Evolutionary conservation across 108 stramenopile genomes (phyloP).

Genomic region (Aurantiochytrium sp.): DNA sequence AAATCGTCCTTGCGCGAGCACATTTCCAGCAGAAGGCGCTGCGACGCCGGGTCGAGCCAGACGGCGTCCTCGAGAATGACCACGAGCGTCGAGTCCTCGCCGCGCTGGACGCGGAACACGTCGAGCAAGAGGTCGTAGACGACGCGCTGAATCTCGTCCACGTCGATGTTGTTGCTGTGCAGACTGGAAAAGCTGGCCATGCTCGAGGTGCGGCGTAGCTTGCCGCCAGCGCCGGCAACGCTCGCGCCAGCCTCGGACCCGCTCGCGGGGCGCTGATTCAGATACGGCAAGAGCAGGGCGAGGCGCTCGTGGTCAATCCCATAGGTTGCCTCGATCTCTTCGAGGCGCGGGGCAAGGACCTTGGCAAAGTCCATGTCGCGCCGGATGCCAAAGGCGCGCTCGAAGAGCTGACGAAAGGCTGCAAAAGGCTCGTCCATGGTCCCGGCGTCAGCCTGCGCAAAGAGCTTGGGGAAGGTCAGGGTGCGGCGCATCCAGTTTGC

Average conservation of each 20-base stretch:
- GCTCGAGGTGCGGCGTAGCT: background rate
- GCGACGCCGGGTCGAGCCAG: background rate
- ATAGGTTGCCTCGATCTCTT: background rate
- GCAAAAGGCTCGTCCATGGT: background rate
- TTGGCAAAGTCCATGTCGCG: background rate
- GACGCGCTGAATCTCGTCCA: background rate
- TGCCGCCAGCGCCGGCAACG: background rate
- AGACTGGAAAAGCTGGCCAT: background rate
- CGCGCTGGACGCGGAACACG: background rate
- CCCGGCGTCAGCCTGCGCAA: background rate
- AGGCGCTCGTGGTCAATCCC: background rate
- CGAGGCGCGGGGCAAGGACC: background rate
- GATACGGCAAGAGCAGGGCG: background rate
- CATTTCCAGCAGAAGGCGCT: background rate
- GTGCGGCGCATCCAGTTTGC: background rate
- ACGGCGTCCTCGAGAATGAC: background rate
- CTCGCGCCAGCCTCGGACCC: background rate
- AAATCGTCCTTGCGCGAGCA: background rate
- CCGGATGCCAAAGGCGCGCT: background rate
- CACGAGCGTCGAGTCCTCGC: background rate
- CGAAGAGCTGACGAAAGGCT: background rate
- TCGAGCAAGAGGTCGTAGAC: background rate
- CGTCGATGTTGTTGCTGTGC: background rate
- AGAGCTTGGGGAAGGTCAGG: background rate
- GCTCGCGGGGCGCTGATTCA: background rate